These are phyloP conservation scores for Hanseniaspora nectarophila DNA, from an alignment of 805 yeast genomes.

Conservation along the genomic window DNA sequence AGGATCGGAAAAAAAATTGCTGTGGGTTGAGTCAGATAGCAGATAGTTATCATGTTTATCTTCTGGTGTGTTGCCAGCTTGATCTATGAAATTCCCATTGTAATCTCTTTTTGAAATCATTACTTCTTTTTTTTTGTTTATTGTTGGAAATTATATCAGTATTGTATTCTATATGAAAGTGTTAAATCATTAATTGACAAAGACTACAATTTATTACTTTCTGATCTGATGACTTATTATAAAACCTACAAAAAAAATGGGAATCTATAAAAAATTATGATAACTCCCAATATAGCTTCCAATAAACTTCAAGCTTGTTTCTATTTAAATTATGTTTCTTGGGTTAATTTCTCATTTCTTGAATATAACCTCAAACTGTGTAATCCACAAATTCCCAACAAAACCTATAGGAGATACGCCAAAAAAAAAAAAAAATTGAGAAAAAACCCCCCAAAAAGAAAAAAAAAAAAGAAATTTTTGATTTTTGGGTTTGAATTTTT, in stretches of 20 bases:
- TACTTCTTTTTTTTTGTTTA: not conserved
- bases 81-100: constrained; percentile 2
- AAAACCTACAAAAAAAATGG: too few species aligned
- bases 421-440: too few species aligned
- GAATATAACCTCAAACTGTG: not conserved
- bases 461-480: not conserved
- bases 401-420: not conserved
- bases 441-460: too few species aligned
- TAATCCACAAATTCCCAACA: not conserved
- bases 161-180: too few species aligned
- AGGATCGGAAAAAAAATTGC: constrained; percentile 2
- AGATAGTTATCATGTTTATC: not conserved
- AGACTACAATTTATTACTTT: too few species aligned
- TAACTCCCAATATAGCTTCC: not conserved
- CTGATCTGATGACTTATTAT: too few species aligned
- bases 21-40: not conserved
- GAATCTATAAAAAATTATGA: too few species aligned
- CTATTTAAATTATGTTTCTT: not conserved
- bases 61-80: not conserved
- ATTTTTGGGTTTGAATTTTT: too few species aligned
- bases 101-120: constrained; percentile 3
- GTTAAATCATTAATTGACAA: not conserved
- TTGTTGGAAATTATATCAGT: too few species aligned
- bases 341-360: not conserved
- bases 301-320: too few species aligned